Percentiles rank a stretch among this genome's conserved stretches.
phyloP scores from a whole-genome alignment of 1,284 basidiomycete genomes.

The Leccinum laetum region DNA sequence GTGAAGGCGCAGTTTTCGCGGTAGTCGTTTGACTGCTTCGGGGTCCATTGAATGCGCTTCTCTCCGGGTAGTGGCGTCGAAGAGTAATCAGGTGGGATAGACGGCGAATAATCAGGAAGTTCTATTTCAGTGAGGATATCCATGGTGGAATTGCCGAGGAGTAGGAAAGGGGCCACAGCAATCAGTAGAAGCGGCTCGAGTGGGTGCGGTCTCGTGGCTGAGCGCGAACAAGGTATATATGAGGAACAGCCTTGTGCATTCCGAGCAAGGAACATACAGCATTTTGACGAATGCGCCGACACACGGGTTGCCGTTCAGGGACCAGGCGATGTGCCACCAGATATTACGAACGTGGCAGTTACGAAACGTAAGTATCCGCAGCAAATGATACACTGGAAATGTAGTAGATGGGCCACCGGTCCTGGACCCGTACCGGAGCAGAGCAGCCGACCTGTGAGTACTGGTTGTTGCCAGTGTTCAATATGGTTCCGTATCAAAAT shows the following conservation, averaged over 20 bases:
- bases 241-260: constrained; percentile 16
- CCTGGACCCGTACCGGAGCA: background rate
- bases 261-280: constrained; percentile 1
- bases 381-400: constrained; percentile 5
- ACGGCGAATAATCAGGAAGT: constrained; percentile 31
- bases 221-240: constrained; percentile 22
- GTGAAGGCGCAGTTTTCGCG: constrained; percentile 32
- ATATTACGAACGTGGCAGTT: constrained; percentile 16
- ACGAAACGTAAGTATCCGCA: constrained; percentile 1
- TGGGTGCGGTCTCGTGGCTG: constrained; percentile 2
- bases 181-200: constrained; percentile 1
- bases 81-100: constrained; percentile 35
- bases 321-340: constrained; percentile 18
- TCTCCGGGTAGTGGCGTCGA: constrained; percentile 35
- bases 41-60: constrained; percentile 32
- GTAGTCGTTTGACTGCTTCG: constrained; percentile 13
- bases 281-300: constrained; percentile 12
- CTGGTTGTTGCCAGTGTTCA: background rate
- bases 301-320: constrained; percentile 16
- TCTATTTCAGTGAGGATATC: constrained; percentile 12
- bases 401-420: background rate
- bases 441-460: background rate
- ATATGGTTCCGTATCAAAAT: background rate
- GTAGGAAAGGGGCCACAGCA: constrained; percentile 3
- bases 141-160: constrained; percentile 15